Evolutionary conservation across 345 rosid genomes (phyloP).

Genomic region (Angophora floribunda): DNA sequence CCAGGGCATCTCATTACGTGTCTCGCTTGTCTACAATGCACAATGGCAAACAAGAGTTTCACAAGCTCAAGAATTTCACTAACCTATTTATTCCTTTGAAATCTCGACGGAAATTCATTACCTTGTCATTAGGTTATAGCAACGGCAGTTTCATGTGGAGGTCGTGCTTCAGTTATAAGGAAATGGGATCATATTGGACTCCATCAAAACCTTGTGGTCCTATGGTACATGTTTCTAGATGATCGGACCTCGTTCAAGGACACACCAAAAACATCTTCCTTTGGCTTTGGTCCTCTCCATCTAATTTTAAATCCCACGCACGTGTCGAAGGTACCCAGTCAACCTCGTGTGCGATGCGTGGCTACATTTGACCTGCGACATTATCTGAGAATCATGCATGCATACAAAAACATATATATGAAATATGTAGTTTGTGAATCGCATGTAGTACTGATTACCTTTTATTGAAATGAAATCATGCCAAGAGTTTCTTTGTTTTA

Average conservation of each 20-base stretch:
- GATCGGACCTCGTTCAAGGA: background rate
- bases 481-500: fast-evolving
- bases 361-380: background rate
- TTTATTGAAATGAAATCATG: too few species aligned
- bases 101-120: too few species aligned
- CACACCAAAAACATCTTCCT: background rate
- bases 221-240: background rate
- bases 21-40: too few species aligned
- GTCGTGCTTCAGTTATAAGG: background rate
- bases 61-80: background rate
- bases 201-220: background rate
- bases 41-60: too few species aligned
- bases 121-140: background rate
- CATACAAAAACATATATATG: background rate
- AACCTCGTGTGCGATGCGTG: too few species aligned
- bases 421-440: too few species aligned
- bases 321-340: too few species aligned
- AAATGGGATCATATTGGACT: background rate
- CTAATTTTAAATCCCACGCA: background rate
- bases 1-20: background rate
- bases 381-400: too few species aligned
- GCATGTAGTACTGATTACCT: too few species aligned
- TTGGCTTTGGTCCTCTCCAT: background rate
- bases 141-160: background rate
- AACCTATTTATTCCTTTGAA: background rate